phyloP scores from a whole-genome alignment of 495 filamentous ascomycete species.

The Elasticomyces elasticus region DNA sequence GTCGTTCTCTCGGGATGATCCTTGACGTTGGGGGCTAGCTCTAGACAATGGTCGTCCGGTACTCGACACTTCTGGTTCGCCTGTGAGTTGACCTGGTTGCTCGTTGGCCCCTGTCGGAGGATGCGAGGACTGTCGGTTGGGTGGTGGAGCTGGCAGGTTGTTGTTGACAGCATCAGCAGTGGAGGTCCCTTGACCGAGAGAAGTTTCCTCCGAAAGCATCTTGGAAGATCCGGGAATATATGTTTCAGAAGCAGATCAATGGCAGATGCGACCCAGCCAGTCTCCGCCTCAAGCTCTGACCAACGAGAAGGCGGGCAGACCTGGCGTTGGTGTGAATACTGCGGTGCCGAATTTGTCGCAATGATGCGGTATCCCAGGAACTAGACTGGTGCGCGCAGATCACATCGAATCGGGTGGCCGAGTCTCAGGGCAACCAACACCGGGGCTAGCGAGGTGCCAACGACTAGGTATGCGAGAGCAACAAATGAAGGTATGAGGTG shows the following conservation, averaged over 20 bases:
- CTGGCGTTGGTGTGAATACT: not conserved
- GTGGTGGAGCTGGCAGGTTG: not conserved
- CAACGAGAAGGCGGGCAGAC: not conserved
- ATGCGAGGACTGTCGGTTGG: not conserved
- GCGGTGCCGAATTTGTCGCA: not conserved
- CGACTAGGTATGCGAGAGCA: not conserved
- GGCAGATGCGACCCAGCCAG: not conserved
- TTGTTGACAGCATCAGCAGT: not conserved
- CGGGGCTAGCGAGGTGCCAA: not conserved
- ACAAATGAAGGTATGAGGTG: not conserved
- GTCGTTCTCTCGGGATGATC: conserved; percentile 13
- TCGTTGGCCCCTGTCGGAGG: not conserved
- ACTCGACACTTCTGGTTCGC: not conserved
- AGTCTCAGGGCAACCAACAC: conserved; percentile 1
- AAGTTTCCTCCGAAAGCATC: conserved; percentile 1
- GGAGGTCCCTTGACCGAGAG: conserved; percentile 1
- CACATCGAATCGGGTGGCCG: not conserved
- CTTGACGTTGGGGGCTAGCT: conserved; percentile 10
- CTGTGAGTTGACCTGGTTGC: not conserved
- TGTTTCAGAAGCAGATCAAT: conserved; percentile 6
- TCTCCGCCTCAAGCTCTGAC: conserved; percentile 10
- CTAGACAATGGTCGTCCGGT: not conserved
- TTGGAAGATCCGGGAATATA: conserved; percentile 5
- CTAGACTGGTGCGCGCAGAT: not conserved
- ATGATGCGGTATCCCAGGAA: not conserved